phyloP scores from a whole-genome alignment of 495 filamentous ascomycete genomes.

The Lasiosphaeriaceae sp. region DNA sequence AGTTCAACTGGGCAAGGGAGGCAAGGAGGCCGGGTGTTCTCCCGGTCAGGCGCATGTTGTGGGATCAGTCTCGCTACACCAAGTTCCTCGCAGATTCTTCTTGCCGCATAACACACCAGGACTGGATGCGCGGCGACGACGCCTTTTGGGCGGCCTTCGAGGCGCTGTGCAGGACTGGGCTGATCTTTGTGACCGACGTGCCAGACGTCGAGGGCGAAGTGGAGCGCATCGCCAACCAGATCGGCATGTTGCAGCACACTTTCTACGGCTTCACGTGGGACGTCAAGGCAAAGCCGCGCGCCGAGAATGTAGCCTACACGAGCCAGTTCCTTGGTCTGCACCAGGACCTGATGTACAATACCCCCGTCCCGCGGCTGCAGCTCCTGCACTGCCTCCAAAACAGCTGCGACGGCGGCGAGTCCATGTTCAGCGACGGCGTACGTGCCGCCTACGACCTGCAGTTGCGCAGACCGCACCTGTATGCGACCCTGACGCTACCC shows the following conservation, averaged over 20 bases:
- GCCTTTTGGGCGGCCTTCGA: slow-evolving; percentile 52
- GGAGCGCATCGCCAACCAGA: slow-evolving; percentile 60
- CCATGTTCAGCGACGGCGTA: slow-evolving; percentile 73
- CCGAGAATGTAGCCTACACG: slow-evolving; percentile 92
- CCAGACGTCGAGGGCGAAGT: slow-evolving; percentile 62
- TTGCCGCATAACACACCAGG: slow-evolving; percentile 55
- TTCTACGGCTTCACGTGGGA: slow-evolving; percentile 93
- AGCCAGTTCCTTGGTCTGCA: slow-evolving; percentile 73
- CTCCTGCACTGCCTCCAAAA: slow-evolving; percentile 83
- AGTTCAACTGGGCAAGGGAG: background rate
- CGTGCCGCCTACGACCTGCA: slow-evolving; percentile 51
- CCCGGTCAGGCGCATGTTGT: slow-evolving; percentile 14
- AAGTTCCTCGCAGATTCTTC: slow-evolving; percentile 21
- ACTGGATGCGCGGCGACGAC: slow-evolving; percentile 57
- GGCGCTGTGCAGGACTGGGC: slow-evolving; percentile 54
- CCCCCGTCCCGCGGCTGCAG: slow-evolving; percentile 73
- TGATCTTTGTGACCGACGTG: slow-evolving; percentile 70
- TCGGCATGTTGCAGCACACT: slow-evolving; percentile 72
- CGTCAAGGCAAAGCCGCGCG: slow-evolving; percentile 67
- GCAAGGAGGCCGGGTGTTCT: slow-evolving; percentile 12
- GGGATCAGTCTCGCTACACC: slow-evolving; percentile 32
- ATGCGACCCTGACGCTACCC: slow-evolving; percentile 35
- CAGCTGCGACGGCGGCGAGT: slow-evolving; percentile 70
- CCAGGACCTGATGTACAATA: slow-evolving; percentile 90
- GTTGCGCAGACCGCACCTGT: slow-evolving; percentile 18